phyloP scores from a whole-genome alignment of 169 alveolate species.

The Theileria parva region DNA sequence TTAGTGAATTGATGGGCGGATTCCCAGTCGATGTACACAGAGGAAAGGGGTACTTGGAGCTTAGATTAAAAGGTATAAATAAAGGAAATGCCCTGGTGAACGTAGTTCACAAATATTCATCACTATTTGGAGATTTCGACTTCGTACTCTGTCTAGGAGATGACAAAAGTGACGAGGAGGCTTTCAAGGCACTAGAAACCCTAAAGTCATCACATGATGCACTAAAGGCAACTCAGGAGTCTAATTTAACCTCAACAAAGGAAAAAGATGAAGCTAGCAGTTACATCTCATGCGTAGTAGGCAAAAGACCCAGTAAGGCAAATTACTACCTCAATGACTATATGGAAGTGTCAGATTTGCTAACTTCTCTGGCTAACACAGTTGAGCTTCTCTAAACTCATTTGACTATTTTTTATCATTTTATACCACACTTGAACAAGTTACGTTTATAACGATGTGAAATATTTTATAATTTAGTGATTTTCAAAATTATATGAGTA shows the following conservation, averaged over 20 bases:
- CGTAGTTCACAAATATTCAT: constrained; percentile 38
- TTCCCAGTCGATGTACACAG: constrained; percentile 71
- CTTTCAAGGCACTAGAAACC: constrained; percentile 61
- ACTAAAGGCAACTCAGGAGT: neutral
- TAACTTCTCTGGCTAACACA: constrained; percentile 20
- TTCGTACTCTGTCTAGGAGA: constrained; percentile 59
- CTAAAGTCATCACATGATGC: neutral
- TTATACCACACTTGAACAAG: neutral
- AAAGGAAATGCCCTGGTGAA: constrained; percentile 60
- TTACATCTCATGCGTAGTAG: constrained; percentile 59
- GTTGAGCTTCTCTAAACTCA: neutral
- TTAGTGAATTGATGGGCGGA: constrained; percentile 31
- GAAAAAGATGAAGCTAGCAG: neutral
- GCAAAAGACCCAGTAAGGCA: constrained; percentile 69
- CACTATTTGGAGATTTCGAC: constrained; percentile 56
- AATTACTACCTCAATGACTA: constrained; percentile 52
- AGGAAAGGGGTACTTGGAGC: constrained; percentile 51
- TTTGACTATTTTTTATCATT: neutral
- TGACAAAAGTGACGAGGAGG: constrained; percentile 55
- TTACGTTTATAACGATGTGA: neutral
- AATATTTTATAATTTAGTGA: neutral
- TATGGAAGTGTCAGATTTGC: constrained; percentile 51
- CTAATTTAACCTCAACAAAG: constrained; percentile 1
- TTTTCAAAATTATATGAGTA: neutral
- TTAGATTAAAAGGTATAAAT: constrained; percentile 38